Evolutionary conservation across 1,139 yeast genomes (phyloP), one percentile per base, ranked within the genome.

Genomic region (Geotrichum citri-aurantii): DNA sequence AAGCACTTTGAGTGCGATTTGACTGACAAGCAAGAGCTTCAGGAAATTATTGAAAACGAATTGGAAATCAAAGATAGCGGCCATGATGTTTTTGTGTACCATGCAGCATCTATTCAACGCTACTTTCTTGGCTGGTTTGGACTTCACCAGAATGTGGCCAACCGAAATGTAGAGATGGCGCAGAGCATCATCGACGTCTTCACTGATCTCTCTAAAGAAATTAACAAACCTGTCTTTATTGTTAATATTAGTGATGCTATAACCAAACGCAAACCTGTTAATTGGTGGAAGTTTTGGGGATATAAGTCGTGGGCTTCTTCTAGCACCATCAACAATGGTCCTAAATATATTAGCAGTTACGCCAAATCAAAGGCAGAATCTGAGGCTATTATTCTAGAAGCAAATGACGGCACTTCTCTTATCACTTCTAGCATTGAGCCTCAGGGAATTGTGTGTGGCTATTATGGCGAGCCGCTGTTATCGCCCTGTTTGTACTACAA

Each of bases 391-490:
- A 42, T 65, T 6, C 55, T 63, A 10, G 44, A 46, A 12, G 53
- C 64, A 12, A 54, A 53, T 40, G 50, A 48, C 31, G 46, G 48
- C 10, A 49, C 50, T 33, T 21, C 54, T n/a, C 48, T 61, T n/a
- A 19, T 54, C 10, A 54, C 60, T 12, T 63, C 64, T 3, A 59
- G 64, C 11, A 52, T 69, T 14, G 64, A 69, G 10, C 61, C 66
- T 6, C 67, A 65, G 19, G 73, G 73, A 2, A 63, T 66, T 26
- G 61, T 66, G 4, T 58, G 66, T n/a, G 73, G 73, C 10, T 73
- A 70, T 52, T 51, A 64, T 10, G 70, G 68, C 12, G 73, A 70
- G 48, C 59, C 68, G 19, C 57, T 69, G 14, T 56, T 70, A 17
- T 60, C 66, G 3, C 71, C 72, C 1, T 66, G 67, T 2, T 46